phyloP scores from a whole-genome alignment of 495 filamentous ascomycete genomes.

The Gamarada debralockiae region DNA sequence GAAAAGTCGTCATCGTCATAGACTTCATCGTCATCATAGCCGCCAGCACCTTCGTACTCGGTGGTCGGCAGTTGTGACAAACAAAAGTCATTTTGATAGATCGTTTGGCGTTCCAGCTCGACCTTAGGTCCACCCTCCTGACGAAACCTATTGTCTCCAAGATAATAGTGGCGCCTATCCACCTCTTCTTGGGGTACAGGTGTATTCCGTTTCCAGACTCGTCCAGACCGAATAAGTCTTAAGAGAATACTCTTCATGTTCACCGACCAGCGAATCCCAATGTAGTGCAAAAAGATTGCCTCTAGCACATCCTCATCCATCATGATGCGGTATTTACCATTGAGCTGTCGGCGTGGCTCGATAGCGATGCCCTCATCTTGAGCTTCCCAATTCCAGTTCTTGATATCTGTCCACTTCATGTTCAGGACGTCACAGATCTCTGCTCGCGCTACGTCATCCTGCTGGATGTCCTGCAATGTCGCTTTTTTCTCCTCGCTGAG shows the following conservation, averaged over 20 bases:
- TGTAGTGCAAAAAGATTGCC: conserved; percentile 59
- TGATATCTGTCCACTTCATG: conserved; percentile 57
- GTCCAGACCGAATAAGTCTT: conserved; percentile 28
- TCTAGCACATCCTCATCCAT: conserved; percentile 69
- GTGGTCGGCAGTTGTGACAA: too few species aligned
- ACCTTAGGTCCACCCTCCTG: too few species aligned
- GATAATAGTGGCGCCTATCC: too few species aligned
- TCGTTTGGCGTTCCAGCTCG: too few species aligned
- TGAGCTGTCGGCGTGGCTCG: conserved; percentile 59
- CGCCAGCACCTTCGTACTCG: too few species aligned
- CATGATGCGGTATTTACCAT: conserved; percentile 63
- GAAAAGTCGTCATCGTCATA: too few species aligned
- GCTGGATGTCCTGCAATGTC: conserved; percentile 56
- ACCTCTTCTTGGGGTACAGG: conserved; percentile 12
- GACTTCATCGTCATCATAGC: too few species aligned
- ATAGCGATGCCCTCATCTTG: conserved; percentile 46
- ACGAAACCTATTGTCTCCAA: too few species aligned
- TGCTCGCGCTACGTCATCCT: conserved; percentile 47
- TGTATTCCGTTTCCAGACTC: conserved; percentile 25
- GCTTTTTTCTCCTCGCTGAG: conserved; percentile 57
- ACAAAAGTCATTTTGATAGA: too few species aligned
- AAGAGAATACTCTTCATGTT: conserved; percentile 42
- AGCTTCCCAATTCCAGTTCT: conserved; percentile 57
- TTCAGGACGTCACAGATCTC: conserved; percentile 68
- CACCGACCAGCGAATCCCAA: conserved; percentile 55